Percentiles rank a stretch among this genome's conserved stretches.
phyloP scores from a whole-genome alignment of 305 asterid genomes.

The Fraxinus greggii region DNA sequence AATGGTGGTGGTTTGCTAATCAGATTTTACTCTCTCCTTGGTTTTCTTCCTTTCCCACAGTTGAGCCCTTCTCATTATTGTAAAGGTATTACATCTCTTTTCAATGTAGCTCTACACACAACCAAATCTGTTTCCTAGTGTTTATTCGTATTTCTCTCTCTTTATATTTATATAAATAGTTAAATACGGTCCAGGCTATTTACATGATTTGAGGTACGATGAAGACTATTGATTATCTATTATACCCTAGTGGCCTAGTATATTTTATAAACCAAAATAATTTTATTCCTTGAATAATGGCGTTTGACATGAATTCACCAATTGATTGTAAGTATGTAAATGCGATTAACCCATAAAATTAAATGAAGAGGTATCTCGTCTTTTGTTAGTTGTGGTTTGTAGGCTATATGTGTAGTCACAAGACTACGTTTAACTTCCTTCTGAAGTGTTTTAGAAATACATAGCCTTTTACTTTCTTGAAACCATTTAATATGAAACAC shows the following conservation, averaged over 20 bases:
- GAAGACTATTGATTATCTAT: neutral
- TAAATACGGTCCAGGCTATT: neutral
- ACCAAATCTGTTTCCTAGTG: neutral
- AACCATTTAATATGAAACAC: neutral
- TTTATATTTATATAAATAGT: neutral
- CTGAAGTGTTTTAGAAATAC: neutral
- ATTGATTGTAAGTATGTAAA: neutral
- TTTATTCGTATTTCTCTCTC: neutral
- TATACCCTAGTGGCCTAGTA: neutral
- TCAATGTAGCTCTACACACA: slow-evolving; percentile 7
- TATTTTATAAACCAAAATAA: neutral
- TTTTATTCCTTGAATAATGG: neutral
- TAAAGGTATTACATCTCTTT: slow-evolving; percentile 55
- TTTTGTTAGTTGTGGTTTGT: neutral
- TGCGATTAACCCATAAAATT: neutral
- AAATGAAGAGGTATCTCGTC: neutral
- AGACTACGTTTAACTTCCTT: neutral
- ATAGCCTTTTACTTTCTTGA: neutral
- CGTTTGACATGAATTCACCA: neutral
- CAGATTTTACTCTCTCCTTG: slow-evolving; percentile 73
- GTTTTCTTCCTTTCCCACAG: slow-evolving; percentile 86
- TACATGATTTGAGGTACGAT: neutral
- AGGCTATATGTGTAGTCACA: neutral
- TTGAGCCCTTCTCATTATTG: slow-evolving; percentile 75
- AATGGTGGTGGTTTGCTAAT: slow-evolving; percentile 83